Evolutionary conservation across 2,329 filamentous ascomycete species (phyloP).

Genomic region (Alternaria arbusti): DNA sequence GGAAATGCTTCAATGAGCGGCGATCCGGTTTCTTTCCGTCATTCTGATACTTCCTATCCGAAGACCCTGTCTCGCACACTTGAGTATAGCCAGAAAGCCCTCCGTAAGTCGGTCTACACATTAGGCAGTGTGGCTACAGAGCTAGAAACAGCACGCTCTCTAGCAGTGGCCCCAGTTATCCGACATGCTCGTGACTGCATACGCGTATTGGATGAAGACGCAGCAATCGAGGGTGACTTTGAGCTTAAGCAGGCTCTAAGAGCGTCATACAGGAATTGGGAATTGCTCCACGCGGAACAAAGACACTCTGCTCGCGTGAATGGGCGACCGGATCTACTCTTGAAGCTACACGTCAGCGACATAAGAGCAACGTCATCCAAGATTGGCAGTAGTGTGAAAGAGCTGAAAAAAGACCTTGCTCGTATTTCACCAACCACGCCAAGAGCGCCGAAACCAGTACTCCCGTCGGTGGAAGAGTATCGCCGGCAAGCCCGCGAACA

Average conservation of each 20-base stretch:
- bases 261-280: not conserved
- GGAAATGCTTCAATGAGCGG: not conserved
- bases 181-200: not conserved
- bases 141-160: conserved; percentile 1
- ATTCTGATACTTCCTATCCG: not conserved
- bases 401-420: not conserved
- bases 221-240: not conserved
- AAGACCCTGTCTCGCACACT: not conserved
- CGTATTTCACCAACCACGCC: not conserved
- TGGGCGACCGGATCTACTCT: not conserved
- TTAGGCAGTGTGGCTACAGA: not conserved
- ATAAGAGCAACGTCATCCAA: not conserved
- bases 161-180: not conserved
- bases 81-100: not conserved
- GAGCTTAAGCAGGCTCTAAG: not conserved
- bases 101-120: not conserved
- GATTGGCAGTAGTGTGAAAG: not conserved
- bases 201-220: not conserved
- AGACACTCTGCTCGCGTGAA: not conserved
- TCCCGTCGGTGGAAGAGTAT: not conserved
- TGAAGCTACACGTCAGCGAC: not conserved
- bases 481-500: not conserved
- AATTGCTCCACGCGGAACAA: not conserved
- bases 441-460: not conserved
- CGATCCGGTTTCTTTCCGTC: not conserved